Base-by-base conservation (phyloP, 345 rosid species). In the Camelina neglecta region DNA sequence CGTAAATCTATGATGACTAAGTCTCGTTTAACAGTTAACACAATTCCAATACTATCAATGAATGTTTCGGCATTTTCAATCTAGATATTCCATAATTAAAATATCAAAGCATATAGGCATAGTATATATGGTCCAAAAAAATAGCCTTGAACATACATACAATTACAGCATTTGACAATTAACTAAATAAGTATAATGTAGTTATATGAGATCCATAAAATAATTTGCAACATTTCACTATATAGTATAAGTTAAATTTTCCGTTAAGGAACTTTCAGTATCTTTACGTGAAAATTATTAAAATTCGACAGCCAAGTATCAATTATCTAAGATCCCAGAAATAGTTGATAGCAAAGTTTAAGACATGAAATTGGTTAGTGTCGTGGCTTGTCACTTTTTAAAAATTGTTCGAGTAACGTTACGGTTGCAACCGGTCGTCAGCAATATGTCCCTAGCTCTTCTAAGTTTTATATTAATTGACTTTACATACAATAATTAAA, bases 291-390 rank as follows among this genome's bases (percentile, higher is more conserved):
- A 56, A 29, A 10, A 21, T 65, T 58, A 12, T 58, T 41, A 36
- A 67, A 33, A 31, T 23, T 31, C 54, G 8, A 41, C 56, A 29
- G 54, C 45, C 8, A 60, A 58, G 16, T 75, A 24, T 75, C 39
- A 69, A 61, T 75, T 42, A 53, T 51, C 20, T 60, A 60, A 60
- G 39, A 20, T 10, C 55, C 23, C 56, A 53, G 8, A 68, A 69
- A 76, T 35, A 54, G 71, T 63, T 55, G 80, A 76, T 36, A 76
- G 80, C 53, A 63, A 76, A 63, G 75, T 70, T 56, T 63, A 38
- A 26, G 47, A 70, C 80, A 55, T 63, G 71, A 63, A 70, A 45
- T 24, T 63, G 36, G 66, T 47, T 42, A 47, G 60, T 55, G 55
- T 47, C 41, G 58, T 54, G 9, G 55, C 57, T 16, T 69, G 31